These are phyloP conservation scores for Physcomitrellopsis africana DNA, from an alignment of 225 moss, liverwort and hornwort genomes.

Conservation along the genomic window DNA sequence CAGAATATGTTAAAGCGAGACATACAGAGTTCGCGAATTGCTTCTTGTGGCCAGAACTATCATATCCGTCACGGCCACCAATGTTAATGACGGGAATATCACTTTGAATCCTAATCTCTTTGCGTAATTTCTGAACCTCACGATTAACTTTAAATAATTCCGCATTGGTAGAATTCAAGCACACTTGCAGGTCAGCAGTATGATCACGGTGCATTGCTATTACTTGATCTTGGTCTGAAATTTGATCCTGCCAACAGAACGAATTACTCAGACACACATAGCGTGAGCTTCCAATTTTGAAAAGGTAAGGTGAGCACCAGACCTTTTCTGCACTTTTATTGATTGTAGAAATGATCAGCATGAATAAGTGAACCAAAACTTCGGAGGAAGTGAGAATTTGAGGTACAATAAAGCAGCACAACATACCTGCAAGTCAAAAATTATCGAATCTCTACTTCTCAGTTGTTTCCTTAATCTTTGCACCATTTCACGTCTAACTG, in stretches of 20 bases:
- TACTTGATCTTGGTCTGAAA: conserved; percentile 55
- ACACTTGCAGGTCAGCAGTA: conserved; percentile 54
- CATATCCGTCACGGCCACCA: conserved; percentile 29
- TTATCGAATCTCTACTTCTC: conserved; percentile 63
- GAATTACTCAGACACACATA: conserved; percentile 12
- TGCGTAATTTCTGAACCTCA: conserved; percentile 58
- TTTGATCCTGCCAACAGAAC: conserved; percentile 37
- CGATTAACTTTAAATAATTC: conserved; percentile 47
- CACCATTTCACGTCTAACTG: conserved; percentile 56
- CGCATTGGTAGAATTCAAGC: conserved; percentile 44
- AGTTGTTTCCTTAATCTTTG: conserved; percentile 59
- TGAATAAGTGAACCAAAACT: not conserved
- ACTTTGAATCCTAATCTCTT: conserved; percentile 50
- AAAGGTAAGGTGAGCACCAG: not conserved
- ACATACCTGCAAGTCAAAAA: conserved; percentile 54
- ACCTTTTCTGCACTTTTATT: not conserved
- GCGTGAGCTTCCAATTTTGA: not conserved
- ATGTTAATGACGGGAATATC: conserved; percentile 29
- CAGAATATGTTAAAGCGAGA: not conserved
- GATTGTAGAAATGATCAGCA: not conserved
- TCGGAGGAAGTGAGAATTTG: not conserved
- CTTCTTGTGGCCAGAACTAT: conserved; percentile 13
- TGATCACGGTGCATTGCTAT: conserved; percentile 56
- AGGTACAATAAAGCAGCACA: not conserved
- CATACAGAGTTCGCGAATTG: conserved; percentile 27